Conservation (phyloP, 805 yeast genomes). For the Zygosaccharomyces pseudorouxii region DNA sequence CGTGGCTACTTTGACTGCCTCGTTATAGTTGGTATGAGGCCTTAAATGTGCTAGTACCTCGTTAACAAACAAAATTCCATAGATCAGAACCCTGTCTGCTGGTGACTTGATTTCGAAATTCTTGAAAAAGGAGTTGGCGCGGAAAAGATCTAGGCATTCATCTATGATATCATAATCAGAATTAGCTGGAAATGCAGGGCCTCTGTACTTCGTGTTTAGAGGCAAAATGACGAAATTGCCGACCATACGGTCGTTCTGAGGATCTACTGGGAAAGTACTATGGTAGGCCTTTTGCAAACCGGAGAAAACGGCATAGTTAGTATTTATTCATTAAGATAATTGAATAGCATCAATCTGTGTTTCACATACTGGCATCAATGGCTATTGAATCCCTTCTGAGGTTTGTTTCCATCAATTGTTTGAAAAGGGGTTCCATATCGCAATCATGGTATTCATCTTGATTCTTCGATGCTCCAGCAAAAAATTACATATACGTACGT, state of each 20-base stretch:
- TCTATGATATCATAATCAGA: slow-evolving; percentile 86
- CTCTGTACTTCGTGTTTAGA: slow-evolving; percentile 74
- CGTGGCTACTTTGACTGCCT: slow-evolving; percentile 65
- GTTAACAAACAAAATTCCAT: slow-evolving; percentile 85
- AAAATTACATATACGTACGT: slow-evolving; percentile 1
- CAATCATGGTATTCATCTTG: not conserved
- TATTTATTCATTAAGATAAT: not conserved
- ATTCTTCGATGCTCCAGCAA: not conserved
- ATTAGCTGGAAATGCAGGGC: slow-evolving; percentile 81
- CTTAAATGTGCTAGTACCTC: slow-evolving; percentile 71
- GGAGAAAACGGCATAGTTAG: not conserved
- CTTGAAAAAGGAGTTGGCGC: slow-evolving; percentile 94
- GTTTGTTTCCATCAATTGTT: not conserved
- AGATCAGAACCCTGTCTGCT: slow-evolving; percentile 86
- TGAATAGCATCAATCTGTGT: not conserved
- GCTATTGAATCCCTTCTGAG: not conserved
- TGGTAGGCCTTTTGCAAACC: slow-evolving; percentile 55
- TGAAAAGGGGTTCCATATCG: slow-evolving; percentile 4
- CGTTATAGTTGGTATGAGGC: slow-evolving; percentile 45
- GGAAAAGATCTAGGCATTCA: slow-evolving; percentile 82
- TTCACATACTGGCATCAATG: slow-evolving; percentile 11
- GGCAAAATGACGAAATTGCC: slow-evolving; percentile 86
- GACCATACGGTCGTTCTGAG: slow-evolving; percentile 54
- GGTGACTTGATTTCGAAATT: slow-evolving; percentile 96
- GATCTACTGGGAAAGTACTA: slow-evolving; percentile 69